These are phyloP conservation scores for bread wheat (Triticum aestivum) DNA, from an alignment of 176 grass and related monocot genomes.

Conservation along the genomic window DNA sequence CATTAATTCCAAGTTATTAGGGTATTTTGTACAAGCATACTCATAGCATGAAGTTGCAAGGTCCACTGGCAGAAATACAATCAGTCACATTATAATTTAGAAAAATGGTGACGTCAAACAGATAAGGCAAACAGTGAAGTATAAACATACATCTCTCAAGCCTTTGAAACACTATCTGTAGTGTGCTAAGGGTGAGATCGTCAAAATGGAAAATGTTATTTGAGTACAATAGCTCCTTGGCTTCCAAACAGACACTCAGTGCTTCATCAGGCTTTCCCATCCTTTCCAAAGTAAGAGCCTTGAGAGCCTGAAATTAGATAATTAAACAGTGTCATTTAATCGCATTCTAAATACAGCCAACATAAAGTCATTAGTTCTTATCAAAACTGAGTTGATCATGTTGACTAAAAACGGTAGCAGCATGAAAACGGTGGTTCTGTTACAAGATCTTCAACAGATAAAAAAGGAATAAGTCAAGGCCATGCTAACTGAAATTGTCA, in stretches of 20 bases:
- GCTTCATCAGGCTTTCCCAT: constrained; percentile 97
- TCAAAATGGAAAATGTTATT: constrained; percentile 81
- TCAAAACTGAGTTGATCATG: background rate
- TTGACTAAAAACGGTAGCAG: constrained; percentile 5
- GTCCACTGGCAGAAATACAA: constrained; percentile 71
- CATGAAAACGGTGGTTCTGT: background rate
- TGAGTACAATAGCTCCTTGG: constrained; percentile 72
- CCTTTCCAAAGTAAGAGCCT: constrained; percentile 94
- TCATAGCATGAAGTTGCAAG: constrained; percentile 98
- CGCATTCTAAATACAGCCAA: background rate
- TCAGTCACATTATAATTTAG: constrained; percentile 22
- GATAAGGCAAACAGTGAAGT: constrained; percentile 21
- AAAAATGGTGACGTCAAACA: background rate
- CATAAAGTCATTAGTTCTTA: constrained; percentile 2
- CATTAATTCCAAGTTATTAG: constrained; percentile 94
- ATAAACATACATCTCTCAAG: constrained; percentile 72
- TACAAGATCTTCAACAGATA: background rate
- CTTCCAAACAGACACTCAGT: constrained; percentile 63
- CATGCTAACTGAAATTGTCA: background rate
- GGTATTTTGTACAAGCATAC: constrained; percentile 81
- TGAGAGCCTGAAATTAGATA: constrained; percentile 71
- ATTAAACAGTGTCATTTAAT: constrained; percentile 30
- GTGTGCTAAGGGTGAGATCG: constrained; percentile 94
- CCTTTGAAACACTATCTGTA: constrained; percentile 93
- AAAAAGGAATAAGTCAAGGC: background rate